phyloP scores from a whole-genome alignment of 2,329 filamentous ascomycete species.

The Phoma sp. region DNA sequence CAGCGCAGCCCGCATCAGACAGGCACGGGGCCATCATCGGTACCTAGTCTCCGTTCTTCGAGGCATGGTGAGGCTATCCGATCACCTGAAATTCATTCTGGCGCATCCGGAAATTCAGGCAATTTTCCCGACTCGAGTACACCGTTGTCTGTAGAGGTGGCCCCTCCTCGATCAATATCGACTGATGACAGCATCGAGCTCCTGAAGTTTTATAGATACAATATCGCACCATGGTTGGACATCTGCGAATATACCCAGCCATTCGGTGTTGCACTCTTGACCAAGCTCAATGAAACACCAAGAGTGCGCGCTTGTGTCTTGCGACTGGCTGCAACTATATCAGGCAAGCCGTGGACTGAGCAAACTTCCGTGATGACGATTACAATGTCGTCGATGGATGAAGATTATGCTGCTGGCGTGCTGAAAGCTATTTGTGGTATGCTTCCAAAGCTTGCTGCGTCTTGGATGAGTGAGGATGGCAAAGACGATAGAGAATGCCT shows the following conservation, averaged over 20 bases:
- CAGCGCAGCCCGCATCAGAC: not conserved
- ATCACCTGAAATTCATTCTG: not conserved
- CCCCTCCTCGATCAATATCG: not conserved
- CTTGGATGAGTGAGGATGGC: not conserved
- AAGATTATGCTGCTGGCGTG: not conserved
- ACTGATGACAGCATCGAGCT: slow-evolving; percentile 44
- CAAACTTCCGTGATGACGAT: not conserved
- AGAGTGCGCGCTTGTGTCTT: slow-evolving; percentile 39
- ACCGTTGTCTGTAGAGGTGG: not conserved
- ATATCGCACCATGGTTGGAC: slow-evolving; percentile 63
- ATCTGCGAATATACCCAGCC: slow-evolving; percentile 62
- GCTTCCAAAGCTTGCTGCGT: not conserved
- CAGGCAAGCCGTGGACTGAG: not conserved
- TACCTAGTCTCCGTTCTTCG: not conserved
- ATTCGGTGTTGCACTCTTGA: slow-evolving; percentile 59
- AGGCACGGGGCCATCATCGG: not conserved
- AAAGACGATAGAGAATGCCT: not conserved
- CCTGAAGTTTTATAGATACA: slow-evolving; percentile 55
- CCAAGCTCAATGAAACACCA: slow-evolving; percentile 54
- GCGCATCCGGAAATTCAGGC: too few relatives aligned
- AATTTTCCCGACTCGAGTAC: not conserved
- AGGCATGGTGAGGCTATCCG: not conserved
- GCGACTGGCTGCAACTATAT: not conserved
- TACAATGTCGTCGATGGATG: too few relatives aligned
- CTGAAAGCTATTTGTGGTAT: not conserved